Evolutionary conservation across 163 green algal genomes (phyloP).

Genomic region (Chlamydomonas reinhardtii): DNA sequence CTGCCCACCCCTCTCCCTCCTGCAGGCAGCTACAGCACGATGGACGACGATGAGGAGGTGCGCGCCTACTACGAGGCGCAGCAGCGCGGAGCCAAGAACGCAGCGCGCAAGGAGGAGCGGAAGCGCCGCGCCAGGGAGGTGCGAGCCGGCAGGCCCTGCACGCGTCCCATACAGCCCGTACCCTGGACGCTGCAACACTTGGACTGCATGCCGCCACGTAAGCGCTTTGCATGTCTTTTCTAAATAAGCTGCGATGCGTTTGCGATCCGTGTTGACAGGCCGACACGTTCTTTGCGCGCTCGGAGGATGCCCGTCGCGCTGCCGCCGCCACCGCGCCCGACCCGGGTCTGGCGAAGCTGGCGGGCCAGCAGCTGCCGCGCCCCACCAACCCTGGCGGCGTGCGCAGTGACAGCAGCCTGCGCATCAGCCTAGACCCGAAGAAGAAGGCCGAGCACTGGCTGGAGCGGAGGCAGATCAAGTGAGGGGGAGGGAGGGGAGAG

Average conservation of each 20-base stretch:
- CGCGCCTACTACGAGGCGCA: constrained; percentile 6
- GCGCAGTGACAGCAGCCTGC: constrained; percentile 12
- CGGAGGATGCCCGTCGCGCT: neutral
- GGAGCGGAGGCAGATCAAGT: constrained; percentile 21
- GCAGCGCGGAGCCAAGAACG: neutral
- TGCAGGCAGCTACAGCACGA: constrained; percentile 38
- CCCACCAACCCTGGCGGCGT: constrained; percentile 27
- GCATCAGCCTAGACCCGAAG: constrained; percentile 38
- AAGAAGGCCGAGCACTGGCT: constrained; percentile 34
- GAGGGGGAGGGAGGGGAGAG: neutral
- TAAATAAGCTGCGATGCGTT: too few relatives aligned
- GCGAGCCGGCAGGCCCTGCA: neutral
- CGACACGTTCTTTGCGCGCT: constrained; percentile 5
- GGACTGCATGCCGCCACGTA: too few relatives aligned
- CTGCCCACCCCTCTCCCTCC: too few relatives aligned
- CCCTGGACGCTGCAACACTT: too few relatives aligned
- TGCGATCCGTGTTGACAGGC: too few relatives aligned
- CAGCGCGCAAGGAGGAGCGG: constrained; percentile 30
- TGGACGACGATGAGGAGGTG: constrained; percentile 39
- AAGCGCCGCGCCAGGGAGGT: constrained; percentile 31
- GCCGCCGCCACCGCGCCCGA: constrained; percentile 12
- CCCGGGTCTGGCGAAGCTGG: constrained; percentile 14
- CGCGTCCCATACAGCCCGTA: too few relatives aligned
- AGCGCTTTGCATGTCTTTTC: too few relatives aligned
- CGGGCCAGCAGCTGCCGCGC: constrained; percentile 41